Base-by-base conservation (phyloP, 352 stramenopile genomes). In the Pythium monospermum region DNA sequence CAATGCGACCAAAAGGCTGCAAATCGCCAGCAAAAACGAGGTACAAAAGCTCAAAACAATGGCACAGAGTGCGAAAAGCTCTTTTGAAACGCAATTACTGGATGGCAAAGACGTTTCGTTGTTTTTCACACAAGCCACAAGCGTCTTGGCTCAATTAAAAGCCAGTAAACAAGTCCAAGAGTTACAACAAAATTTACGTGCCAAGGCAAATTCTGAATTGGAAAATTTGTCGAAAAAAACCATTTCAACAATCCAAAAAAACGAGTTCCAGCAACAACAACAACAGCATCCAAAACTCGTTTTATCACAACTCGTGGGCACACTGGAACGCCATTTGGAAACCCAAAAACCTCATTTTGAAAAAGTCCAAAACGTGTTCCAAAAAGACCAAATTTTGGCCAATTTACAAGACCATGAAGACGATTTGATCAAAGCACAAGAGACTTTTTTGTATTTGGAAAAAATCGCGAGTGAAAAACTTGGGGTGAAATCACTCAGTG, bases 81-180 rank as follows among this genome's bases (percentile, higher is more conserved):
- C 76, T 26, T 56, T 90, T 11, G 76, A 90, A 51, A 74, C 58
- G n/a, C 69, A 90, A 30, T 50, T 87, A 2, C 60, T 90, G 4
- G 79, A 83, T 40, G 79, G 79, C 0, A 71, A 73, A 36, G 79
- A 90, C 44, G 66, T 72, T 5, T 79, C 76, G 10, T 55, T 58
- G 8, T 88, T 91, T 55, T 73, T 90, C 13, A 59, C 76, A 1
- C 82, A 88, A 43, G 77, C 77, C 3, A 61, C 64, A 0, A 68
- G 57, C 42, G 75, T 91, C 8, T 43, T 91, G 11, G 71, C 71
- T 16, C 70, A 85, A 33, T 47, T 91, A 16, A 85, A 83, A 36
- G 73, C 79, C 32, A 85, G 73, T 26, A 55, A 62, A 1, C 75
- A 88, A 49, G 64, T 88, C 19, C 68, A 82, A 30, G 64, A 66